phyloP scores from a whole-genome alignment of 2,329 filamentous ascomycete species.

The Talaromyces atroroseus region DNA sequence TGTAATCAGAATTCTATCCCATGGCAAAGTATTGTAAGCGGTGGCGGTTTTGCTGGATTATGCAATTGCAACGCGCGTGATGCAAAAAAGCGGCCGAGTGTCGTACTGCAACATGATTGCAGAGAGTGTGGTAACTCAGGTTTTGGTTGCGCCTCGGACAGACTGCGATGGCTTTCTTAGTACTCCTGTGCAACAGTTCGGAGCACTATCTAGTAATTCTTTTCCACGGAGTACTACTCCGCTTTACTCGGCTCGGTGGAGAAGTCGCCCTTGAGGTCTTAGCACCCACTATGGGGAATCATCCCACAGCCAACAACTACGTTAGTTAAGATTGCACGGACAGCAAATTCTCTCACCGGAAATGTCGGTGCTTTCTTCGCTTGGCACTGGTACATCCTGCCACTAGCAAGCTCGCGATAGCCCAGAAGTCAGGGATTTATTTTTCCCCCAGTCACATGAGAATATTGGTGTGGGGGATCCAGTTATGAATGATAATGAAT shows the following conservation, averaged over 20 bases:
- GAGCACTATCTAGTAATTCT: background rate
- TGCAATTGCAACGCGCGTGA: background rate
- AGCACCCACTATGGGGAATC: background rate
- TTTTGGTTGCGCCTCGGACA: too few species aligned
- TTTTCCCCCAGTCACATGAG: conserved; percentile 12
- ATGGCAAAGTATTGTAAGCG: too few species aligned
- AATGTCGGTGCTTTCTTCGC: conserved; percentile 3
- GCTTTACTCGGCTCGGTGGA: background rate
- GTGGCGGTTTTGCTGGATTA: background rate
- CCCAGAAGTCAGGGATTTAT: background rate
- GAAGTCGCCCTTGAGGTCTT: background rate
- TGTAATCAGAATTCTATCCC: background rate
- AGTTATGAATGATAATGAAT: background rate
- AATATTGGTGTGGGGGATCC: conserved; percentile 6
- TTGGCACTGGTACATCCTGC: background rate
- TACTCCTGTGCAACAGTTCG: background rate
- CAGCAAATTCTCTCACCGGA: background rate
- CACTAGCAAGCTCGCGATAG: conserved; percentile 2
- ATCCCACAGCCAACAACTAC: background rate
- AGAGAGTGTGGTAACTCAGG: too few species aligned
- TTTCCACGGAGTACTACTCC: background rate
- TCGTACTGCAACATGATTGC: too few species aligned
- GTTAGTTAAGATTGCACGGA: conserved; percentile 2
- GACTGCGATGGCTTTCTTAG: background rate
- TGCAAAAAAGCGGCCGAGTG: background rate